Conservation (phyloP, 1,139 yeast species). For the Candida dubliniensis region DNA sequence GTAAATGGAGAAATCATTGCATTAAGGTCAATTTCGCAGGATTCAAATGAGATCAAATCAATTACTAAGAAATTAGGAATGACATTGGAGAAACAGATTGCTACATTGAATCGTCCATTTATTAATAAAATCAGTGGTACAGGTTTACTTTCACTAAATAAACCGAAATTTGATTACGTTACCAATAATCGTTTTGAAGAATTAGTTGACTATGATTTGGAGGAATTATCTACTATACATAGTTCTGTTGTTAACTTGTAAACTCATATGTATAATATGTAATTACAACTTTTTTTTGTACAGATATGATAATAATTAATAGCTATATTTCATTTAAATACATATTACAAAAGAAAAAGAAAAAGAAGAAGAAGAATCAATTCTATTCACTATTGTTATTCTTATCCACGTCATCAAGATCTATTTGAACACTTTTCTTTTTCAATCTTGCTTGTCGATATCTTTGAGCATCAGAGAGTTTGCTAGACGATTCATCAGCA, state of each 20-base stretch:
- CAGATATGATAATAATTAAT: too few relatives aligned
- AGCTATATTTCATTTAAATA: neutral
- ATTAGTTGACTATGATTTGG: slow-evolving; percentile 39
- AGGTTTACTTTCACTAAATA: slow-evolving; percentile 37
- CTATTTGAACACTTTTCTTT: slow-evolving; percentile 10
- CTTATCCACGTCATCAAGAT: slow-evolving; percentile 1
- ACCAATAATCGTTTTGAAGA: slow-evolving; percentile 24
- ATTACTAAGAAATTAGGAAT: neutral
- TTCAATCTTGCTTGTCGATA: slow-evolving; percentile 36
- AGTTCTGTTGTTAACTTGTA: slow-evolving; percentile 19
- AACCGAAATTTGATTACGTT: slow-evolving; percentile 36
- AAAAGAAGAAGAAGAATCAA: neutral
- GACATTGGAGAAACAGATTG: slow-evolving; percentile 1
- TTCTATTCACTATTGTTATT: neutral
- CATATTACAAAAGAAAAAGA: neutral
- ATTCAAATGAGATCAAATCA: slow-evolving; percentile 15
- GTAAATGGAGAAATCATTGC: slow-evolving; percentile 50
- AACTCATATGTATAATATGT: neutral
- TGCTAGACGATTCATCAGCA: slow-evolving; percentile 23
- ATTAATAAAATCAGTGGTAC: slow-evolving; percentile 41
- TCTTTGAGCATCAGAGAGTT: slow-evolving; percentile 35
- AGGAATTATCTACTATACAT: slow-evolving; percentile 26
- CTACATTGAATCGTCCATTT: slow-evolving; percentile 36
- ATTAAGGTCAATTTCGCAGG: slow-evolving; percentile 19
- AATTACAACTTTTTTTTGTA: too few relatives aligned